Evolutionary conservation across 495 filamentous ascomycete genomes (phyloP), one percentile per base, ranked within the genome.

Genomic region (Chaetomium cochliodes): DNA sequence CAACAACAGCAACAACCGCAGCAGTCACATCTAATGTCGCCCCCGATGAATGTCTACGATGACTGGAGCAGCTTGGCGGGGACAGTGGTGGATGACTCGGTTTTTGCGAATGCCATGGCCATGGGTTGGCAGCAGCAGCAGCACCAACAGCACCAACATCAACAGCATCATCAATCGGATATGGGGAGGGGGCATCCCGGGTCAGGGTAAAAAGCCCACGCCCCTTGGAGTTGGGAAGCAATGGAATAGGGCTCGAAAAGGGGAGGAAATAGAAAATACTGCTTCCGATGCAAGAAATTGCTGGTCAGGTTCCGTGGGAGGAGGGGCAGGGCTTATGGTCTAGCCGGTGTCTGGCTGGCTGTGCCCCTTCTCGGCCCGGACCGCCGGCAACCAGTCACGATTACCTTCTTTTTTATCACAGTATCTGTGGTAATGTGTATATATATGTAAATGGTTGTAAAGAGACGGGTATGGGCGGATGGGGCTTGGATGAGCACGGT

Each of bases 61-160:
- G 72, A 74, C 56, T 76, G 73, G 73, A 74, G 70, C 56, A 70
- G 67, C 39, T 22, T 73, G 22, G 65, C 69, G 8, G 68, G 68
- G 0, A 74, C 72, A 0, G 63, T 76, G 1, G 70, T 74, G 16
- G 70, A 73, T 25, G 70, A 74, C 13, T 65, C 63, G 23, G 26
- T 65, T n/a, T 65, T 65, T 47, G 28, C 63, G 13, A 53, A 37
- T 37, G 63, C 50, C 0, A 62, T 72, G 44, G 41, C 58, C 2
- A 57, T 66, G 58, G 66, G 60, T 0, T 69, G 70, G 70, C 65
- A 66, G 12, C 60, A 46, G 4, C 53, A 52, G 8, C 49, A 52
- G 3, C 49, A 50, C 3, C 46, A 49, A 20, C 46, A 49, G 20
- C 46, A 49, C 8, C 47, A 50, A 9, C 47, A 22, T 56, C 20